phyloP scores from a whole-genome alignment of 2,329 filamentous ascomycete genomes.

The Diaporthe nobilis region DNA sequence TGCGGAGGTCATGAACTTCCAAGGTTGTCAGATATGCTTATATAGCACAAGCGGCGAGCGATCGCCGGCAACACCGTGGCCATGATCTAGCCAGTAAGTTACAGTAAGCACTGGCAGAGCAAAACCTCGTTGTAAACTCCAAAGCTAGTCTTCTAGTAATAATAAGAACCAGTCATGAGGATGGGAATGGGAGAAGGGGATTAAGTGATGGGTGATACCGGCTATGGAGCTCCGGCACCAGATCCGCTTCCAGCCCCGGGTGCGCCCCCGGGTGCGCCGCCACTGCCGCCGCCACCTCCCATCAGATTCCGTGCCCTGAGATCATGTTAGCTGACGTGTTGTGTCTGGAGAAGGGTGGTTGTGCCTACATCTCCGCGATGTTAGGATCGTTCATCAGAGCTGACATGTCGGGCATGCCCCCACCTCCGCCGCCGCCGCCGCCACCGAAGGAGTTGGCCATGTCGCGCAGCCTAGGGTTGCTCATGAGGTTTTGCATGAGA shows the following conservation, averaged over 20 bases:
- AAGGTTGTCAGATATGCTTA: not conserved
- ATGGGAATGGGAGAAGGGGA: not conserved
- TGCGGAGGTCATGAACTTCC: not conserved
- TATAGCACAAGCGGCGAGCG: conserved; percentile 7
- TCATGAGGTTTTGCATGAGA: conserved; percentile 92
- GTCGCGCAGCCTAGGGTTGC: conserved; percentile 87
- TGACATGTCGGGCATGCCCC: conserved; percentile 90
- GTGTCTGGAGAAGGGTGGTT: not conserved
- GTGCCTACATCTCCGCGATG: conserved; percentile 91
- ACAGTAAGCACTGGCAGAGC: conserved; percentile 14
- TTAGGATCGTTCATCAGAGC: conserved; percentile 92
- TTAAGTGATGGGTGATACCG: not conserved
- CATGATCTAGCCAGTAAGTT: conserved; percentile 12
- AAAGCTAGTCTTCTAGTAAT: conserved; percentile 20
- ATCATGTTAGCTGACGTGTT: conserved; percentile 18
- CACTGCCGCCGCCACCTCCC: conserved; percentile 48
- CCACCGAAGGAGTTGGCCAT: conserved; percentile 82
- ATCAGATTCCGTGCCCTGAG: conserved; percentile 50
- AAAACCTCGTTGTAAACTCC: conserved; percentile 9
- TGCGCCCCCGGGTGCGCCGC: conserved; percentile 42
- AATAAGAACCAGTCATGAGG: not conserved
- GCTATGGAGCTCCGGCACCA: conserved; percentile 27
- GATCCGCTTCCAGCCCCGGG: conserved; percentile 38
- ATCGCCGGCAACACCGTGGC: not conserved
- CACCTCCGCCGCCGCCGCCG: conserved; percentile 55